Percentiles rank a stretch among this genome's conserved stretches.
Evolutionary conservation across 2,329 filamentous ascomycete species (phyloP).

Genomic region (Cladosporium austrohemisphaericum): DNA sequence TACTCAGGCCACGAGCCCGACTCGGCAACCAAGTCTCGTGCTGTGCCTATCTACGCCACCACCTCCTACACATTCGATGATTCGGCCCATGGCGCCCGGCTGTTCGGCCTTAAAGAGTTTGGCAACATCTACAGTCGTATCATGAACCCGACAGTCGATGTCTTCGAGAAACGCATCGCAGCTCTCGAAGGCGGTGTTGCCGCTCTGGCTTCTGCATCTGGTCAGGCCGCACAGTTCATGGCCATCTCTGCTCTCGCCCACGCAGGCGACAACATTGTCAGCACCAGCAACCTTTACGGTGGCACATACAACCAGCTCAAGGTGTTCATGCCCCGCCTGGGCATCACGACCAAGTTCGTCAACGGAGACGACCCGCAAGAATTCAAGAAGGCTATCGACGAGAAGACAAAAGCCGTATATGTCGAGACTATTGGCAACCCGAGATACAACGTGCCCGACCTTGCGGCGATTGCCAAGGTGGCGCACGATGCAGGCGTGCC

Average conservation of each 20-base stretch:
- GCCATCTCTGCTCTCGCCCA: slow-evolving; percentile 78
- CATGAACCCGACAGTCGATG: slow-evolving; percentile 92
- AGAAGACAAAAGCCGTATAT: slow-evolving; percentile 89
- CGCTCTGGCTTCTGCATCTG: slow-evolving; percentile 78
- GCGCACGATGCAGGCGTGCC: slow-evolving; percentile 65
- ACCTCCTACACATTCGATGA: slow-evolving; percentile 93
- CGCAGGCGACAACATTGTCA: slow-evolving; percentile 87
- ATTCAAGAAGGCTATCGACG: slow-evolving; percentile 78
- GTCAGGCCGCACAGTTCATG: slow-evolving; percentile 91
- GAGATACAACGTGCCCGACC: slow-evolving; percentile 86
- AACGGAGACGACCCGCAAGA: slow-evolving; percentile 74
- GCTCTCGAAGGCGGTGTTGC: slow-evolving; percentile 89
- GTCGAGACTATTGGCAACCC: slow-evolving; percentile 93
- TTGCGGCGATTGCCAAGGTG: slow-evolving; percentile 78
- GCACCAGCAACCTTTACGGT: slow-evolving; percentile 86
- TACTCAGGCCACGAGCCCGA: slow-evolving; percentile 70
- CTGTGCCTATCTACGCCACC: slow-evolving; percentile 93
- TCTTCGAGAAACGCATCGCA: slow-evolving; percentile 95
- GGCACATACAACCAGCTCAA: slow-evolving; percentile 98
- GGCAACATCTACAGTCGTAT: slow-evolving; percentile 98
- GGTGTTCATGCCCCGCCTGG: slow-evolving; percentile 80
- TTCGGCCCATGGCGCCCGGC: slow-evolving; percentile 87
- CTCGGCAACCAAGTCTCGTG: slow-evolving; percentile 75
- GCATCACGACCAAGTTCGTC: slow-evolving; percentile 84
- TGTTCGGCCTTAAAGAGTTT: slow-evolving; percentile 94